These are phyloP conservation scores for Acanthamoeba triangularis DNA, from an alignment of 208 protist genomes.

Conservation along the genomic window DNA sequence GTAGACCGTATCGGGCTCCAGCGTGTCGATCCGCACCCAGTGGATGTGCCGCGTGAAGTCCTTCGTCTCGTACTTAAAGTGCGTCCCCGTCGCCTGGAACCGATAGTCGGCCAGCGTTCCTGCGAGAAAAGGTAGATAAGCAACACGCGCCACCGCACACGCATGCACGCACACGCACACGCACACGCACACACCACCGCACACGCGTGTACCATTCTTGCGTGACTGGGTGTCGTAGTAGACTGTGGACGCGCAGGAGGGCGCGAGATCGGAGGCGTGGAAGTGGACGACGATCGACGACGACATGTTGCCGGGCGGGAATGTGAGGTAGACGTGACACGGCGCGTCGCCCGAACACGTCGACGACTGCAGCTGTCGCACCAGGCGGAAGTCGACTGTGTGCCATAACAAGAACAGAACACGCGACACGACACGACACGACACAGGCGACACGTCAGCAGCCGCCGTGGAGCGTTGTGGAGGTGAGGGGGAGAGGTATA, in stretches of 20 bases:
- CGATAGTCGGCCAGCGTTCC: slow-evolving; percentile 34
- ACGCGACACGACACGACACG: neutral
- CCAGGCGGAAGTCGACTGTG: slow-evolving; percentile 38
- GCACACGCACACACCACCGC: too few species aligned
- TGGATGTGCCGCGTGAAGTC: slow-evolving; percentile 64
- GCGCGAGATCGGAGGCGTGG: neutral
- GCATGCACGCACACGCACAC: neutral
- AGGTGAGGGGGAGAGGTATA: neutral
- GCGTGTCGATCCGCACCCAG: slow-evolving; percentile 40
- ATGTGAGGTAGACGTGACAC: slow-evolving; percentile 40
- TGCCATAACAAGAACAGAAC: neutral
- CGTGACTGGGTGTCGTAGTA: slow-evolving; percentile 35
- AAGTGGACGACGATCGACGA: slow-evolving; percentile 58
- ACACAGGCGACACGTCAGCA: neutral
- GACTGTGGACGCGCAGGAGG: slow-evolving; percentile 8
- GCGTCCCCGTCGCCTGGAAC: neutral
- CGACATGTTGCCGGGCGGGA: slow-evolving; percentile 62
- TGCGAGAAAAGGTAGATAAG: neutral
- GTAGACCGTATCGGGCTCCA: slow-evolving; percentile 64
- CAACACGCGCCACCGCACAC: neutral
- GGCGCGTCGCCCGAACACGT: slow-evolving; percentile 41
- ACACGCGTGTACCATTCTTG: neutral
- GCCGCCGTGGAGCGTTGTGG: neutral
- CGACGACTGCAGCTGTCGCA: slow-evolving; percentile 55
- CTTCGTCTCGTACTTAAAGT: slow-evolving; percentile 54